Conservation (phyloP, 768 basidiomycete genomes). For the Naganishia vaughanmartiniae region DNA sequence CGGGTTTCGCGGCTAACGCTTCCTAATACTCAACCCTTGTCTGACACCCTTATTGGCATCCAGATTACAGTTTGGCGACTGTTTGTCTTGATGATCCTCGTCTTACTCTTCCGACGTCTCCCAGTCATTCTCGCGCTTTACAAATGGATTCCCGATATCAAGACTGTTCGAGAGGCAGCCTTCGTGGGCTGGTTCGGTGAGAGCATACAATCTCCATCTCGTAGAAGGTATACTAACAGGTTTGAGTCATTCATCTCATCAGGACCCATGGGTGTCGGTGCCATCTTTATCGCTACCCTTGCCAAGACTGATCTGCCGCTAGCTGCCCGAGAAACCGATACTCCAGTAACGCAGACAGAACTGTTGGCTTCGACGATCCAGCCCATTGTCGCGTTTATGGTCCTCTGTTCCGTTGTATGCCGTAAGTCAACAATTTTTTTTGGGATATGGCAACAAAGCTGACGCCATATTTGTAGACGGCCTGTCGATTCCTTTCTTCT, state of each 20-base stretch:
- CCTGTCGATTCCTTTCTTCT: conserved; percentile 90
- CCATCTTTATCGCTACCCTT: conserved; percentile 73
- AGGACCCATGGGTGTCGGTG: conserved; percentile 86
- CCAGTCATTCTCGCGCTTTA: conserved; percentile 81
- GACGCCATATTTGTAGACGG: conserved; percentile 58
- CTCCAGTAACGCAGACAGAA: conserved; percentile 63
- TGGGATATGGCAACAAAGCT: background rate
- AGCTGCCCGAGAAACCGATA: conserved; percentile 36
- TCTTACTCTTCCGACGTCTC: conserved; percentile 77
- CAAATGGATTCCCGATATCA: conserved; percentile 92
- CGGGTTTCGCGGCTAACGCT: background rate
- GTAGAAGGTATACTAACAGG: conserved; percentile 25
- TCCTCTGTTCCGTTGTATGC: conserved; percentile 77
- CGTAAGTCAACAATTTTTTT: conserved; percentile 38
- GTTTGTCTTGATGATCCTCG: conserved; percentile 72
- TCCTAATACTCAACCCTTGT: background rate
- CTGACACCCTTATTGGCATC: background rate
- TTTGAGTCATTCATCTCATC: background rate
- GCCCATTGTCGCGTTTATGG: conserved; percentile 92
- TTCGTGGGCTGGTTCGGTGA: conserved; percentile 91
- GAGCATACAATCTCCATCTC: conserved; percentile 61
- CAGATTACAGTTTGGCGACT: conserved; percentile 76
- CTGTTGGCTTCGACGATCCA: conserved; percentile 73
- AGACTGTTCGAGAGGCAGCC: conserved; percentile 85
- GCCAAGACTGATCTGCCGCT: conserved; percentile 49